These are phyloP conservation scores for Colletotrichum camelliae DNA, from an alignment of 2,329 filamentous ascomycete species.

Conservation along the genomic window DNA sequence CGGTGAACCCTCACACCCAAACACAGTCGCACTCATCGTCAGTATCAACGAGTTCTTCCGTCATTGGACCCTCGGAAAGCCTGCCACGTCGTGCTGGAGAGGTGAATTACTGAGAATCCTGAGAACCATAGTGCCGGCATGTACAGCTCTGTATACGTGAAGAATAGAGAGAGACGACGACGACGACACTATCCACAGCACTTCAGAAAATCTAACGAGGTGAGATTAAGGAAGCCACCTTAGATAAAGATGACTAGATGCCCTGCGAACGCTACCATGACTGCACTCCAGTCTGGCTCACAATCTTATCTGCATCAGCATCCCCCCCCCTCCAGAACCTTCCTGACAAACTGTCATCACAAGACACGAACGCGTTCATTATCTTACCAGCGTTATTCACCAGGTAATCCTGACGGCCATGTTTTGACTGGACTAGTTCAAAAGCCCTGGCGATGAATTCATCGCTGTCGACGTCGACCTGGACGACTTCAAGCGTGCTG, in stretches of 20 bases:
- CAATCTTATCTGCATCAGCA: conserved; percentile 41
- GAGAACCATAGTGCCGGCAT: not conserved
- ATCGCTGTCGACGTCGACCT: conserved; percentile 60
- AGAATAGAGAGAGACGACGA: not conserved
- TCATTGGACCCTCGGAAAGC: not conserved
- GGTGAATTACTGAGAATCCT: not conserved
- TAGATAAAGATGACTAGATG: not conserved
- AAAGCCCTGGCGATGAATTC: conserved; percentile 39
- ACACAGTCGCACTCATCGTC: not conserved
- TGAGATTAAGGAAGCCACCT: not conserved
- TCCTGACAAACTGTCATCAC: conserved; percentile 33
- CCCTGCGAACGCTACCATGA: not conserved
- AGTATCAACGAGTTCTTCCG: not conserved
- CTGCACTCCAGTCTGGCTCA: conserved; percentile 24
- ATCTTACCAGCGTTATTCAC: conserved; percentile 34
- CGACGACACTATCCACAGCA: not conserved
- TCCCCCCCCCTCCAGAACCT: conserved; percentile 47
- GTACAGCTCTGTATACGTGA: not conserved
- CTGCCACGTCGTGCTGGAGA: not conserved
- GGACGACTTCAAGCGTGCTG: conserved; percentile 49
- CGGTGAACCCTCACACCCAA: not conserved
- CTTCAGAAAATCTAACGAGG: not conserved
- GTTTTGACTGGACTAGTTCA: conserved; percentile 25
- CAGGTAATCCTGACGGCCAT: conserved; percentile 33
- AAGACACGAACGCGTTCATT: not conserved